Evolutionary conservation across 2,329 filamentous ascomycete species (phyloP).

Genomic region (Ophiostoma sp.): DNA sequence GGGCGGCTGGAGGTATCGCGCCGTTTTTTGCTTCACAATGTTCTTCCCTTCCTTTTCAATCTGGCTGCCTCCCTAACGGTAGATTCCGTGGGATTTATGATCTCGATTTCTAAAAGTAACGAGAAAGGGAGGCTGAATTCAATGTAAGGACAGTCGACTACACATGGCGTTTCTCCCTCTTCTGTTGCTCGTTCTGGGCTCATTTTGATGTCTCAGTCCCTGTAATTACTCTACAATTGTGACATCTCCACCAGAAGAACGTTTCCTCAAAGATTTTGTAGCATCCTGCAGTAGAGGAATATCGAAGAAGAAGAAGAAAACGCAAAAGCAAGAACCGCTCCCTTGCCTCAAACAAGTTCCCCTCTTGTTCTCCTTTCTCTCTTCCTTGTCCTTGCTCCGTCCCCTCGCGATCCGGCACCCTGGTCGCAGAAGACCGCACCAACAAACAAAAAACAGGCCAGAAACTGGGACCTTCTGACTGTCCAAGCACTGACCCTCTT

Average conservation of each 20-base stretch:
- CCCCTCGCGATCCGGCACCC: constrained; percentile 12
- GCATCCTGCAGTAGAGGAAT: neutral
- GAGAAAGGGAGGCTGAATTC: neutral
- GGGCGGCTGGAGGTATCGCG: neutral
- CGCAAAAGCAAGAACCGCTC: neutral
- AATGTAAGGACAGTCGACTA: neutral
- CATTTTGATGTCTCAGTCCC: neutral
- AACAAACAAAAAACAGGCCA: neutral
- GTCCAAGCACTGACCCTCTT: constrained; percentile 3
- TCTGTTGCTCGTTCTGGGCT: neutral
- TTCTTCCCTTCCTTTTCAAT: neutral
- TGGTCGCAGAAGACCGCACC: neutral
- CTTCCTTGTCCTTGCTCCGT: neutral
- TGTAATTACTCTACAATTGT: neutral
- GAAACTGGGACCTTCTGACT: neutral
- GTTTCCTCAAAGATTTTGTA: neutral
- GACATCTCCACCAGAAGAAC: neutral
- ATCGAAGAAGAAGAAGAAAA: neutral
- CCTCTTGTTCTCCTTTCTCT: neutral
- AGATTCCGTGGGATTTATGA: neutral
- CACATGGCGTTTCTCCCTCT: neutral
- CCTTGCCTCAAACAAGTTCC: neutral
- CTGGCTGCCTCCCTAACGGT: neutral
- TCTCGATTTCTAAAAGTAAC: neutral
- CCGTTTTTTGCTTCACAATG: neutral